Percentiles rank a stretch among this genome's conserved stretches.
phyloP scores from a whole-genome alignment of 345 rosid genomes.

The Aurinia saxatilis region DNA sequence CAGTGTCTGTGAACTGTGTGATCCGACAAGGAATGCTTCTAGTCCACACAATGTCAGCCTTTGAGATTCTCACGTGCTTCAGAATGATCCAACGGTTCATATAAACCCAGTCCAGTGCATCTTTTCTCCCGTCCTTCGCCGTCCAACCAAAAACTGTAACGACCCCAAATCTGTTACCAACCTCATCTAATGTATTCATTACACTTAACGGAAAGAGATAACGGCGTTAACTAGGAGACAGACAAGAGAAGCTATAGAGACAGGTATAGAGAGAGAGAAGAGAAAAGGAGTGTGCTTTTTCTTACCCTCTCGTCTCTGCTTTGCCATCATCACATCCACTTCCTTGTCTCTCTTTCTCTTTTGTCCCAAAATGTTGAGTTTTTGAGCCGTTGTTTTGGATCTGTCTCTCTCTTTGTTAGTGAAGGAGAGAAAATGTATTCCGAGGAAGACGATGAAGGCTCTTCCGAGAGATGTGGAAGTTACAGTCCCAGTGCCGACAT shows the following conservation, averaged over 20 bases:
- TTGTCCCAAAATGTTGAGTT: neutral
- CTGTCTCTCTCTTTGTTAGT: neutral
- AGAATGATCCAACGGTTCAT: constrained; percentile 14
- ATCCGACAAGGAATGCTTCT: constrained; percentile 35
- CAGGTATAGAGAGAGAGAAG: too few species aligned
- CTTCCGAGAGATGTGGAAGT: constrained; percentile 82
- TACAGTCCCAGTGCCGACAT: constrained; percentile 94
- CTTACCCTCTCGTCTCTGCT: neutral
- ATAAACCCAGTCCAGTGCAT: neutral
- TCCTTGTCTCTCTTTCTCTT: constrained; percentile 1
- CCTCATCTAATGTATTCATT: neutral
- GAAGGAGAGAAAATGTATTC: constrained; percentile 25
- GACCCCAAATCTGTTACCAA: neutral
- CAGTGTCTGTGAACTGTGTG: neutral
- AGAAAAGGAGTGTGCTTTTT: neutral
- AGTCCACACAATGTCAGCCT: constrained; percentile 40
- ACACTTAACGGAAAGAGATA: constrained; percentile 11
- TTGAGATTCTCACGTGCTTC: constrained; percentile 21
- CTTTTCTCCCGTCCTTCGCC: neutral
- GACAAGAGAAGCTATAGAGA: neutral
- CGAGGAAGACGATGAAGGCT: constrained; percentile 52
- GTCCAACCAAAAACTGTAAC: neutral
- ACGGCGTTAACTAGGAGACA: constrained; percentile 15
- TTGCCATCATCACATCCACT: constrained; percentile 25
- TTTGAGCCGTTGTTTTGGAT: constrained; percentile 19